phyloP scores from a whole-genome alignment of 2,329 filamentous ascomycete genomes.

The Neophaeococcomyces aloes region DNA sequence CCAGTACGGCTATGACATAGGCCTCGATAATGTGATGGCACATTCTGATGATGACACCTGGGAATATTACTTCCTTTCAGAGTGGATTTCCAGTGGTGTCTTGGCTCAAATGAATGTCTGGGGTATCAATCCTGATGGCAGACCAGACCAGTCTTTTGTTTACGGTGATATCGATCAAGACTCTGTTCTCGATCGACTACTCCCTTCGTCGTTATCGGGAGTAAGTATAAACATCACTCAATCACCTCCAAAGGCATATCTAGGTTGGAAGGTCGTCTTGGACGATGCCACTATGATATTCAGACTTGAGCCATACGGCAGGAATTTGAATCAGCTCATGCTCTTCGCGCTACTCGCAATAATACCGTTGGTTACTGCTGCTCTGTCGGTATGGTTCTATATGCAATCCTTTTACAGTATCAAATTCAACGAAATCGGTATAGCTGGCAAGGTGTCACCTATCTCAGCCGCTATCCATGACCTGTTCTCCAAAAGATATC shows the following conservation, averaged over 20 bases:
- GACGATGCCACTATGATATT: constrained; percentile 47
- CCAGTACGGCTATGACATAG: constrained; percentile 53
- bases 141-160: constrained; percentile 49
- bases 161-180: constrained; percentile 54
- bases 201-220: constrained; percentile 46
- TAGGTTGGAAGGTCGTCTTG: constrained; percentile 46
- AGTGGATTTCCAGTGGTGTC: constrained; percentile 44
- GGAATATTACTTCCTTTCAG: constrained; percentile 51
- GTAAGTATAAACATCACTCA: constrained; percentile 51
- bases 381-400: constrained; percentile 45
- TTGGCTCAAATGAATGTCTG: constrained; percentile 54
- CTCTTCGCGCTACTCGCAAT: constrained; percentile 46
- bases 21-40: constrained; percentile 44
- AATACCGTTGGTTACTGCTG: constrained; percentile 43
- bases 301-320: constrained; percentile 44
- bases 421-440: constrained; percentile 51
- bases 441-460: constrained; percentile 39
- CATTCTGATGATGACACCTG: constrained; percentile 43
- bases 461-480: constrained; percentile 28
- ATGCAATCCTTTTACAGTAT: constrained; percentile 53
- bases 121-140: constrained; percentile 54
- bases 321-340: constrained; percentile 42
- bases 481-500: neutral
- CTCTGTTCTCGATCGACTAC: constrained; percentile 50
- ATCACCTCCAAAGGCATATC: constrained; percentile 43